Evolutionary conservation across 345 rosid genomes (phyloP), one percentile per base, ranked within the genome.

Genomic region (Populus deltoides): DNA sequence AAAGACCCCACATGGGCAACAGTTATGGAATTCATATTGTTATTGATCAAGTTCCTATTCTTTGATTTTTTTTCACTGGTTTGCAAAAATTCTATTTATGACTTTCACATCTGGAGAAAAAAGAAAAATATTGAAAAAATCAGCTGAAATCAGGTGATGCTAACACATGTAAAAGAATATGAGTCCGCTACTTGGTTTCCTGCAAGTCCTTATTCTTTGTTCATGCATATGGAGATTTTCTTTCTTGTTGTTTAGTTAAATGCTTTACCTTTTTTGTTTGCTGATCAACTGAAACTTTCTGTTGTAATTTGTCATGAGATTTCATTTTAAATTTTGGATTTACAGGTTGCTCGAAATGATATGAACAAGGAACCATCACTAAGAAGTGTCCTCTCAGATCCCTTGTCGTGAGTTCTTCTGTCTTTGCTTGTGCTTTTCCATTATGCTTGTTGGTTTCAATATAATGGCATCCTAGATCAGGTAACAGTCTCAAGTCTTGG

Each of bases 381-480:
- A 80, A 88, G 99, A 90, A 93, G 97, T 75, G 89, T 96, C 79
- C 98, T 96, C 77, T 96, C 99, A 20, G 99, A 96, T 86, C 92
- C 98, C 63, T 66, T 93, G 77, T 93, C 99, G 99, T 96, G 87
- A 96, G 97, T 90, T 81, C 39, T 75, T 80, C 39, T 78, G 61
- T 78, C 66, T 17, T 59, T 77, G 84, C n/a, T 33, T 22, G 71
- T 77, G 55, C 51, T 74, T 75, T 62, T 82, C 29, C 51, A 41
- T 22, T 76, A 72, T 53, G 15, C 57, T 3, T 53, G 53, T 74
- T 55, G 51, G 33, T 72, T 69, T 65, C 55, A 36, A 75, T 72
- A 55, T 35, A 51, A 66, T 53, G 38, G 57, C 68, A 9, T 61
- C 63, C 59, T 59, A 77, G 68, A 31, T 75, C 35, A 33, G 8